A percentile compares a stretch with the other conserved stretches of the same genome.
phyloP scores from a whole-genome alignment of 2,329 filamentous ascomycete genomes.

The Venturia aucupariae region DNA sequence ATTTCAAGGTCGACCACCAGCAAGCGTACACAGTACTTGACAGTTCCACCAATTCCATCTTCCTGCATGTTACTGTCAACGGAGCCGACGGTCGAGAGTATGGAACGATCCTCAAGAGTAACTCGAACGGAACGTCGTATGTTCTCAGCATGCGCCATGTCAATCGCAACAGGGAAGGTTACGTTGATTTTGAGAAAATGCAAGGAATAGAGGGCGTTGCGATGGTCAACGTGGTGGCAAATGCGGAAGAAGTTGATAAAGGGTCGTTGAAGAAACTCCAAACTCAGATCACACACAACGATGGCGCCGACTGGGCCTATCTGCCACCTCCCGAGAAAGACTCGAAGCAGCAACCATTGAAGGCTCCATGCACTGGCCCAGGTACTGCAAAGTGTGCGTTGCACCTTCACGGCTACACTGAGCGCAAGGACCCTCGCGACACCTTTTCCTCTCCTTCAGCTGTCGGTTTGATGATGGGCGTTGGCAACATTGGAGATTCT shows the following conservation, averaged over 20 bases:
- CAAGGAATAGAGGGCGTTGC: constrained; percentile 83
- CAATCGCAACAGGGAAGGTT: constrained; percentile 68
- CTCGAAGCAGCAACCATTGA: constrained; percentile 59
- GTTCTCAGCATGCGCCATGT: constrained; percentile 73
- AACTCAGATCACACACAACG: constrained; percentile 92
- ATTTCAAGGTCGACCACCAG: constrained; percentile 70
- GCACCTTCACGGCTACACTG: constrained; percentile 92
- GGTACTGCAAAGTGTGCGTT: constrained; percentile 62
- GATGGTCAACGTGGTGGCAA: constrained; percentile 76
- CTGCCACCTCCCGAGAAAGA: constrained; percentile 64
- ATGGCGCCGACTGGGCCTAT: constrained; percentile 78
- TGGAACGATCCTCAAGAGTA: constrained; percentile 91
- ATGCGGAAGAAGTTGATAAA: constrained; percentile 53
- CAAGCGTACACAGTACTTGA: constrained; percentile 88
- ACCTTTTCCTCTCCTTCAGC: constrained; percentile 85
- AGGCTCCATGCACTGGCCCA: constrained; percentile 49
- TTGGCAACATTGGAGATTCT: constrained; percentile 77
- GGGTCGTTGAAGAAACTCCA: constrained; percentile 69
- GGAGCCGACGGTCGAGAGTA: constrained; percentile 55
- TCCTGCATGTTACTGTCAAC: constrained; percentile 82
- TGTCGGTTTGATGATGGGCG: constrained; percentile 80
- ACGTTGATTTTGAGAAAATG: constrained; percentile 95
- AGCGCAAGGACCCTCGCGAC: constrained; percentile 69
- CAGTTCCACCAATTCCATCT: constrained; percentile 88
- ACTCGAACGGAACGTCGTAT: constrained; percentile 95